phyloP scores from a whole-genome alignment of 129 eudicot species.

The Daucus carota region DNA sequence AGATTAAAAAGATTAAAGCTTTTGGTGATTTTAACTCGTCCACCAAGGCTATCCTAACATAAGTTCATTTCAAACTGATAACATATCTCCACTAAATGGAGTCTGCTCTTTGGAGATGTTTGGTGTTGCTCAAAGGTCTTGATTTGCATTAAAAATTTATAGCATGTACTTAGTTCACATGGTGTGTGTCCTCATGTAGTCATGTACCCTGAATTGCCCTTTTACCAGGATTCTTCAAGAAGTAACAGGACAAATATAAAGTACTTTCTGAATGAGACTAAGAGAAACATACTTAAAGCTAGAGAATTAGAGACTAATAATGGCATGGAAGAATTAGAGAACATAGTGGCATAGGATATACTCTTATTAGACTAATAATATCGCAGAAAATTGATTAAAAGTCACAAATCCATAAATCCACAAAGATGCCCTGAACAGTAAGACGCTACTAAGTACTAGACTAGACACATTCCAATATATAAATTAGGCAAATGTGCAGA shows the following conservation, averaged over 20 bases:
- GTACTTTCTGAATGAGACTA: not conserved
- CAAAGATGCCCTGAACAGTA: too few species aligned
- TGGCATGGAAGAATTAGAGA: too few species aligned
- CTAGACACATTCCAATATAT: too few species aligned
- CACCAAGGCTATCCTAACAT: not conserved
- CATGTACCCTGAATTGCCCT: not conserved
- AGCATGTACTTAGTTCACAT: not conserved
- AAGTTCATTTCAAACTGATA: not conserved
- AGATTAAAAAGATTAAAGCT: not conserved
- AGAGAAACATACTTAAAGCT: constrained; percentile 78
- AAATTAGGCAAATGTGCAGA: too few species aligned
- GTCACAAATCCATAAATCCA: too few species aligned
- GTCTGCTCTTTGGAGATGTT: not conserved
- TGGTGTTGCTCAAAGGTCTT: not conserved
- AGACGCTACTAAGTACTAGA: too few species aligned
- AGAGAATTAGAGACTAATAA: too few species aligned
- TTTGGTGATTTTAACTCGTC: not conserved
- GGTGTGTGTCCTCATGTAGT: not conserved
- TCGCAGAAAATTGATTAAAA: too few species aligned
- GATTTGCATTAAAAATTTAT: not conserved
- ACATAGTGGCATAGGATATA: too few species aligned
- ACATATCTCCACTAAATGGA: not conserved
- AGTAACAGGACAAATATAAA: not conserved
- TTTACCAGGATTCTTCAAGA: not conserved
- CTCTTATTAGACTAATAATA: too few species aligned